phyloP scores from a whole-genome alignment of 1,284 basidiomycete genomes.

The Waitea zeae region DNA sequence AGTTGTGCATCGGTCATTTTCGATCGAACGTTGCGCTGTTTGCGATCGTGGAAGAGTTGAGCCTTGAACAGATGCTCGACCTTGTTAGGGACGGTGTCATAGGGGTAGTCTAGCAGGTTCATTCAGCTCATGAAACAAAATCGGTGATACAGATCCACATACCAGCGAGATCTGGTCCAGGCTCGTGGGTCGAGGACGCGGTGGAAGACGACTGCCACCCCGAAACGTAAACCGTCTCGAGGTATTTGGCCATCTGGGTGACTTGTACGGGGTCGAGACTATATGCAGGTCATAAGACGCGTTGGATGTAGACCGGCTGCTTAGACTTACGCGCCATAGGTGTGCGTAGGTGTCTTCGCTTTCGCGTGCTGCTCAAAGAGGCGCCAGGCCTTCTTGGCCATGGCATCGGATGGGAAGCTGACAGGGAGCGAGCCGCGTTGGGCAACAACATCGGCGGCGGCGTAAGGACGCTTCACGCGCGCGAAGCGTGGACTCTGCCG shows the following conservation, averaged over 20 bases:
- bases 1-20: conserved; percentile 60
- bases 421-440: conserved; percentile 85
- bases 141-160: conserved; percentile 10
- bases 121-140: conserved; percentile 1
- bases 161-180: conserved; percentile 96
- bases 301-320: background rate
- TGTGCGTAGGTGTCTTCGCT: conserved; percentile 69
- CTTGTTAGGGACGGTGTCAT: conserved; percentile 88
- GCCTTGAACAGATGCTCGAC: conserved; percentile 81
- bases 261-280: conserved; percentile 95
- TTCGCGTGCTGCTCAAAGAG: conserved; percentile 53
- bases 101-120: conserved; percentile 58
- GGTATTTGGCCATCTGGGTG: conserved; percentile 97
- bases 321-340: conserved; percentile 86
- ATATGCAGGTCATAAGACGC: conserved; percentile 3
- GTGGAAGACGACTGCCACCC: conserved; percentile 96
- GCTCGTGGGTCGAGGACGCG: conserved; percentile 83
- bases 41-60: conserved; percentile 79
- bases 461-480: conserved; percentile 78
- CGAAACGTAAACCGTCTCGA: conserved; percentile 96
- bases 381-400: conserved; percentile 79
- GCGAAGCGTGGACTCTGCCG: conserved; percentile 72
- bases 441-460: conserved; percentile 82
- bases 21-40: conserved; percentile 66
- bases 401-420: conserved; percentile 73